A percentile compares a stretch with the other conserved stretches of the same genome.
Evolutionary conservation across 108 stramenopile genomes (phyloP).

Genomic region (Schizochytrium sp.): DNA sequence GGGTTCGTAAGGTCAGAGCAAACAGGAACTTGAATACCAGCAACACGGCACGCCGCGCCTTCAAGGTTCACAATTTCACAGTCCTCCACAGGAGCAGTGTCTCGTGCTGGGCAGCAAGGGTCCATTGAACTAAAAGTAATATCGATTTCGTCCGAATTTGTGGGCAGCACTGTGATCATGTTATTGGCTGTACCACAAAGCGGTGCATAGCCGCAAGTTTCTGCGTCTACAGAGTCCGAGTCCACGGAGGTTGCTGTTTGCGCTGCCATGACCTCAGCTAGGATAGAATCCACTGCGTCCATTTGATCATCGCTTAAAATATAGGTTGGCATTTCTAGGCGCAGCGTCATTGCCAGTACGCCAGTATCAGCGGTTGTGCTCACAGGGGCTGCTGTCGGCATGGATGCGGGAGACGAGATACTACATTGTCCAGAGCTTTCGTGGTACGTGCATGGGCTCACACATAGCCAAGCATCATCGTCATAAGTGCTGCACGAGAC

Average conservation of each 20-base stretch:
- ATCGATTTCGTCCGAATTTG: neutral
- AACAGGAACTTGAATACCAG: neutral
- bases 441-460: neutral
- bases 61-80: slow-evolving; percentile 38
- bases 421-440: neutral
- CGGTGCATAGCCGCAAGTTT: slow-evolving; percentile 17
- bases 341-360: neutral
- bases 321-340: neutral
- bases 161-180: slow-evolving; percentile 21
- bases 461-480: slow-evolving; percentile 1
- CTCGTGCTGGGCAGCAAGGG: slow-evolving; percentile 23
- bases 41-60: neutral
- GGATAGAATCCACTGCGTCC: neutral
- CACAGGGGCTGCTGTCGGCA: neutral
- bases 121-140: neutral
- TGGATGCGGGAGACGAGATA: neutral
- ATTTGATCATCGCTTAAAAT: neutral
- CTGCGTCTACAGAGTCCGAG: neutral
- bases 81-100: neutral
- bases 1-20: neutral
- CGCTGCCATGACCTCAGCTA: slow-evolving; percentile 8
- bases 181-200: slow-evolving; percentile 19
- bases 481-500: neutral
- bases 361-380: neutral
- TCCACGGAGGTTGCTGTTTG: too few relatives aligned